Evolutionary conservation across 345 rosid genomes (phyloP).

Genomic region (Laguncularia racemosa): DNA sequence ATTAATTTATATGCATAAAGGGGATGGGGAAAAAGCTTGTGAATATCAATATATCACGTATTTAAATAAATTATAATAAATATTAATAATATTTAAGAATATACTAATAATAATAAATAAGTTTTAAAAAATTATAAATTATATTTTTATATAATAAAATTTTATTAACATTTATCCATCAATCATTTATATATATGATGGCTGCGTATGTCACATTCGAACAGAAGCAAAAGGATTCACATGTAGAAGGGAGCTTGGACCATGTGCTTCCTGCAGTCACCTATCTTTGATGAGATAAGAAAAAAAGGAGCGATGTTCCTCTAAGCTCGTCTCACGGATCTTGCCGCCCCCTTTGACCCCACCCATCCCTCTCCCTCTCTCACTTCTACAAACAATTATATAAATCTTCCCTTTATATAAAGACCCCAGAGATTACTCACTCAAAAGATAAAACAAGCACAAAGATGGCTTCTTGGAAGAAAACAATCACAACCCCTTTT

Average conservation of each 20-base stretch:
- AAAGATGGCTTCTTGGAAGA: slow-evolving; percentile 74
- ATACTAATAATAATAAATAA: too few species aligned
- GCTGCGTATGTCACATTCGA: background rate
- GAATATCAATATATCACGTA: too few species aligned
- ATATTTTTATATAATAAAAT: too few species aligned
- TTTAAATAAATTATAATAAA: too few species aligned
- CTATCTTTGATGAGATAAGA: slow-evolving; percentile 17
- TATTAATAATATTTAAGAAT: too few species aligned
- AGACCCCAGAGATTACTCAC: background rate
- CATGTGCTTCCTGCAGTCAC: slow-evolving; percentile 31
- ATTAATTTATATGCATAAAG: too few species aligned
- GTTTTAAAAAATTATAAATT: too few species aligned
- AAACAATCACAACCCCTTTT: slow-evolving; percentile 81
- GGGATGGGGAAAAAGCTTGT: too few species aligned
- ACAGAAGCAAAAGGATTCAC: slow-evolving; percentile 17
- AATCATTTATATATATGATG: too few species aligned
- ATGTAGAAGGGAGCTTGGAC: slow-evolving; percentile 27
- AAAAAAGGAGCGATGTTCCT: slow-evolving; percentile 26
- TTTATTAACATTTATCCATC: too few species aligned
- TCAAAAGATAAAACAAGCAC: background rate
- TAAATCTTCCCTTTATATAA: background rate
- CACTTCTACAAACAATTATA: background rate
- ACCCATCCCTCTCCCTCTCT: background rate
- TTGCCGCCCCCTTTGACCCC: slow-evolving; percentile 32
- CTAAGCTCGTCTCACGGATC: slow-evolving; percentile 63